Evolutionary conservation across 176 grass and related monocot species (phyloP).

Genomic region (Musa itinerans): DNA sequence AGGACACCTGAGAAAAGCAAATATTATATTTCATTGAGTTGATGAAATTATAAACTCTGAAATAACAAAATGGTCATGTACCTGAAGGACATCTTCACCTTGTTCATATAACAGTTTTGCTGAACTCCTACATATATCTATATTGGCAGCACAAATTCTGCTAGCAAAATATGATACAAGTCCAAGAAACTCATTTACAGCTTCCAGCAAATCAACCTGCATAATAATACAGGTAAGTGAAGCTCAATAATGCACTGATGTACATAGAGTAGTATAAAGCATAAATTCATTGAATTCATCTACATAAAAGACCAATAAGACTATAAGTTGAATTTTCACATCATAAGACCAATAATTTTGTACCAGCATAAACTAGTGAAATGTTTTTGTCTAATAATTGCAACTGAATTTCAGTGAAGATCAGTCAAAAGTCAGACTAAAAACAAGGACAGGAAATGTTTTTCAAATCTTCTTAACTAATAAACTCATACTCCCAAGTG

Average conservation of each 20-base stretch:
- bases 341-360: too few species aligned
- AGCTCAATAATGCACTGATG: neutral
- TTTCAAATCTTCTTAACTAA: too few species aligned
- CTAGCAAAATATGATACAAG: slow-evolving; percentile 47
- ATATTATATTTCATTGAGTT: slow-evolving; percentile 9
- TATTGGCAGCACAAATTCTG: slow-evolving; percentile 39
- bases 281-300: too few species aligned
- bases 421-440: too few species aligned
- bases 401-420: too few species aligned
- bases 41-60: slow-evolving; percentile 13
- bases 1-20: slow-evolving; percentile 37
- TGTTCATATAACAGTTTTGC: slow-evolving; percentile 41
- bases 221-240: slow-evolving; percentile 12
- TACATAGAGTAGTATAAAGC: neutral
- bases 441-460: too few species aligned
- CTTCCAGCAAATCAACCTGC: slow-evolving; percentile 35
- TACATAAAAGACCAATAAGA: too few species aligned
- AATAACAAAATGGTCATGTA: slow-evolving; percentile 31
- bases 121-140: slow-evolving; percentile 24
- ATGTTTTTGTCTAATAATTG: too few species aligned
- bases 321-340: too few species aligned
- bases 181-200: slow-evolving; percentile 41
- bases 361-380: too few species aligned
- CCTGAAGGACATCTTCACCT: slow-evolving; percentile 43
- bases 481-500: too few species aligned